These are phyloP conservation scores for Apiotrichum domesticum DNA, from an alignment of 1,284 basidiomycete genomes.

Conservation along the genomic window DNA sequence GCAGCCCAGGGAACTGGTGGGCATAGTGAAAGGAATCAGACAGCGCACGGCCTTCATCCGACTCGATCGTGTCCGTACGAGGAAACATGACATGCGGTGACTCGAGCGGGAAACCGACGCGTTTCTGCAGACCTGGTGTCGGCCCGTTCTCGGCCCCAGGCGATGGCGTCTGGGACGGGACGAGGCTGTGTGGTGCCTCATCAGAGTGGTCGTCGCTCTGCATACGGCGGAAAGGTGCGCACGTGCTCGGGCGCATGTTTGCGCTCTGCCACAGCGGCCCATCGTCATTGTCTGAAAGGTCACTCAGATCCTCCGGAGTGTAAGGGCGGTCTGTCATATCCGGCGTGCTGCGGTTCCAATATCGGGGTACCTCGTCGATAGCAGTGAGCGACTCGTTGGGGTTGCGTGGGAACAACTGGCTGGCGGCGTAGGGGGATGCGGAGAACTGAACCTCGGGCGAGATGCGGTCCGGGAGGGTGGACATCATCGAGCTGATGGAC, in stretches of 20 bases:
- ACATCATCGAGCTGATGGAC: conserved; percentile 41
- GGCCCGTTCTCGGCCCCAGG: not conserved
- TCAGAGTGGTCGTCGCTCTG: conserved; percentile 54
- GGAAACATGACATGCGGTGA: conserved; percentile 30
- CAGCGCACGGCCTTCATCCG: conserved; percentile 23
- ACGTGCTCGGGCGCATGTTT: conserved; percentile 33
- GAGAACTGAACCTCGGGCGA: conserved; percentile 46
- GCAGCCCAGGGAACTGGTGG: conserved; percentile 25
- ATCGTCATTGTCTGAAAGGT: conserved; percentile 44
- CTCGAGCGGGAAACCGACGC: conserved; percentile 12
- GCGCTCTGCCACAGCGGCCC: conserved; percentile 46
- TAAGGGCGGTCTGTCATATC: conserved; percentile 25
- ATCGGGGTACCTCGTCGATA: conserved; percentile 38
- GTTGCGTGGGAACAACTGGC: conserved; percentile 61
- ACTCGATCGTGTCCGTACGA: conserved; percentile 32
- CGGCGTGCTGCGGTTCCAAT: conserved; percentile 19
- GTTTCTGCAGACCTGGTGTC: not conserved
- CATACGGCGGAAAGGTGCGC: conserved; percentile 75
- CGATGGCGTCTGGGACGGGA: conserved; percentile 4
- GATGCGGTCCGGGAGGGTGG: conserved; percentile 32
- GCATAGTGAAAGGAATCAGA: conserved; percentile 15
- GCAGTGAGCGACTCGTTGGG: conserved; percentile 38
- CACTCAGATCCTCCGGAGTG: conserved; percentile 30
- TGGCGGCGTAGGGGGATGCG: conserved; percentile 80
- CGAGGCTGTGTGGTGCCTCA: conserved; percentile 7